Evolutionary conservation across 2,329 filamentous ascomycete genomes (phyloP), one percentile per base, ranked within the genome.

Genomic region (Hypoxylon sp.): DNA sequence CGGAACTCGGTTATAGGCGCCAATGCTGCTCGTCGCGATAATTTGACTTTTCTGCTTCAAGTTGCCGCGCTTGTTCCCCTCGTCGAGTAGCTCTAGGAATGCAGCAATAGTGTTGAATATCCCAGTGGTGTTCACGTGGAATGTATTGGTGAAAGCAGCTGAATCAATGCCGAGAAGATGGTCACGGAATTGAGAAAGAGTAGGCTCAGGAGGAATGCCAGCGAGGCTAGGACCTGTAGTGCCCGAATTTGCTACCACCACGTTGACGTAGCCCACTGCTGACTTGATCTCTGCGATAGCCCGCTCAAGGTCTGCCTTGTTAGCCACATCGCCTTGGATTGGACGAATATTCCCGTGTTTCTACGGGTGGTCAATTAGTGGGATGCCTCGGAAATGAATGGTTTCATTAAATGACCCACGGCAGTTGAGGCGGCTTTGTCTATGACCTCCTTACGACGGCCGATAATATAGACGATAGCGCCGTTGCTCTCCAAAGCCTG

Each of bases 11-110:
- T 90, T 87, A 60, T 90, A 87, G 0, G 86, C 89, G 1, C 83
- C 87, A 78, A 92, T 90, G 57, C 84, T 88, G 23, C 85, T 85
- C 52, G 89, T 90, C 17, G 89, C 89, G 73, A 93, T 87, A 36
- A 82, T 73, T 66, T 82, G 80, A 68, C 80, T 81, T 65, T 75
- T 76, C 70, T 81, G 79, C 19, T 79, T 80, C 5, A 85, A 80
- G 38, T 82, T 85, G n/a, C 85, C 80, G 11, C 80, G 78, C 64
- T 88, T 84, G 5, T 88, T 86, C 0, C 86, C 87, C 7, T 71
- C 74, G 34, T 89, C 84, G 0, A 91, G 81, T 0, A 91, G 80
- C 0, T 87, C 86, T 2, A 91, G 79, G 69, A 91, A 89, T 0
- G 87, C 88, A 0, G 88, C 84, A 1, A 87, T 87, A 57, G 85